Conservation (phyloP, 208 protist species). For the Angomonas deanei region DNA sequence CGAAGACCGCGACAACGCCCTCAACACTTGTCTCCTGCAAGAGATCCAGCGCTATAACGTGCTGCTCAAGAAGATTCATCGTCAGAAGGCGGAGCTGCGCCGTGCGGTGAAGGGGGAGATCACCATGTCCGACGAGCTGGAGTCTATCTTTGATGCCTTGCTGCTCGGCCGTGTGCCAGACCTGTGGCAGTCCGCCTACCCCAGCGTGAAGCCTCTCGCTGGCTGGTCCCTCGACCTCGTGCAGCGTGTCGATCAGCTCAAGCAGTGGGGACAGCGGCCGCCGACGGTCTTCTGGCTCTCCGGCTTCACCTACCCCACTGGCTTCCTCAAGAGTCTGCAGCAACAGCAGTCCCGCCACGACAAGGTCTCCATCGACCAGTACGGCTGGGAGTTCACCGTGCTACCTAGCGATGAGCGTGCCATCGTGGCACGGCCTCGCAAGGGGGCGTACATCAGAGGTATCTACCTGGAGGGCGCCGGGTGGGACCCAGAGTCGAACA, state of each 20-base stretch:
- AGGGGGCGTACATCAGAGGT: conserved; percentile 95
- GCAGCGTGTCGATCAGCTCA: conserved; percentile 91
- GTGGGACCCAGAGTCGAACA: conserved; percentile 89
- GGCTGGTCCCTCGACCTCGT: conserved; percentile 96
- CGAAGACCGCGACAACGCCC: conserved; percentile 83
- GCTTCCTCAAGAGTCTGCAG: conserved; percentile 97
- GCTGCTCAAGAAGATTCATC: conserved; percentile 89
- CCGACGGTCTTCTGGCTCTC: conserved; percentile 97
- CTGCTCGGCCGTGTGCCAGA: conserved; percentile 90
- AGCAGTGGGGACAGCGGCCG: conserved; percentile 87
- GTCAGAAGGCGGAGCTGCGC: conserved; percentile 88
- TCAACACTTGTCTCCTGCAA: conserved; percentile 97
- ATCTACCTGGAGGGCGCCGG: conserved; percentile 97
- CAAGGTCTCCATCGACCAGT: conserved; percentile 95
- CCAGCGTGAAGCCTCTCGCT: conserved; percentile 95
- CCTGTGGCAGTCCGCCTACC: conserved; percentile 95
- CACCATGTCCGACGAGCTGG: conserved; percentile 96
- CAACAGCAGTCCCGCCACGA: conserved; percentile 91
- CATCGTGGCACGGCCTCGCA: conserved; percentile 88
- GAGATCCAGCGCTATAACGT: conserved; percentile 97
- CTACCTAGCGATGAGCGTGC: conserved; percentile 86
- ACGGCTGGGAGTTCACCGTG: conserved; percentile 97
- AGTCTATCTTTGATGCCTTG: conserved; percentile 91
- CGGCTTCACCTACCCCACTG: conserved; percentile 98
- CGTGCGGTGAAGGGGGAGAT: conserved; percentile 96